Base-by-base conservation (phyloP, 1,284 basidiomycete genomes). In the Ganoderma leucocontextum region DNA sequence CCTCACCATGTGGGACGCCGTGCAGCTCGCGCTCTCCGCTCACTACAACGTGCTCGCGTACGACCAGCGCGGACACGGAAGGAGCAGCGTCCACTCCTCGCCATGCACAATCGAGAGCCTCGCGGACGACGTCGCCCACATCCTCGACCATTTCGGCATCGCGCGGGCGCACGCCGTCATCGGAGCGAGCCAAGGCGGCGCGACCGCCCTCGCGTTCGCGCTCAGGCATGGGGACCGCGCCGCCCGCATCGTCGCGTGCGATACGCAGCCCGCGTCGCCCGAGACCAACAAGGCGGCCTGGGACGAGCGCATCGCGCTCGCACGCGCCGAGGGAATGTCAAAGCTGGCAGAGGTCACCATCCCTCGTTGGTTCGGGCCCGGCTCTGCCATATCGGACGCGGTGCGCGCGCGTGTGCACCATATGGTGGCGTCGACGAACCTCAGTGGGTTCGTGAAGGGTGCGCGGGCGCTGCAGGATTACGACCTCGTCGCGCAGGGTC, bases 51-150 rank as follows among this genome's bases (percentile, higher is more conserved):
- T 57, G 17, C 55, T 57, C 55, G 33, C 36, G 15, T 38, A 57
- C 55, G 55, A 57, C 55, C 55, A 57, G 55, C 55, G 55, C 55
- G 55, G 55, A 12, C 55, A 57, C 55, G 55, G 55, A 7, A 29
- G 13, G 17, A 35, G 33, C 55, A 1, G 7, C 12, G 9, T 12
- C 33, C 55, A 33, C 33, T 2, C 33, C 10, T 35, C 55, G 12
- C 55, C 55, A 17, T 38, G 33, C 55, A 57, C 55, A 12, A 57
- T 57, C 15, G 55, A 33, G 33, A 57, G 33, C 33, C 55, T 57
- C 33, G 55, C 55, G 7, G 55, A 33, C 12, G 55, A 57, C 55
- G 55, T 57, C 55, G 33, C 55, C 29, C 55, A 57, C 55, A 35
- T 57, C 55, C 55, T 57, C 55, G 55, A 33, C 33, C 29, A 33